phyloP scores from a whole-genome alignment of 768 basidiomycete genomes.

The Auriscalpium vulgare region DNA sequence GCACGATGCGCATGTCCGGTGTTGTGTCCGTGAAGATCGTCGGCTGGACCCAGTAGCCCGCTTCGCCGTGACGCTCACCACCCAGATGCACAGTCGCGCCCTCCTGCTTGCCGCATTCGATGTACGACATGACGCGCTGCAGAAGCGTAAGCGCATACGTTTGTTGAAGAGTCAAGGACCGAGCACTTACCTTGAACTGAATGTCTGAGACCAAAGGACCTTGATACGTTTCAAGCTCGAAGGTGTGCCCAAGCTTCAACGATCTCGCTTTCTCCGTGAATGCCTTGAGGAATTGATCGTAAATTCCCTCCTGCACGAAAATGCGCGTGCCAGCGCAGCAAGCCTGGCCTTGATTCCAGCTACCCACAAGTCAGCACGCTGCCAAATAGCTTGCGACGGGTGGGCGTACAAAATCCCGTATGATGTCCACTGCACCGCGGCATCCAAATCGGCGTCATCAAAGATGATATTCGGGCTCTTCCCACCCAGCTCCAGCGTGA shows the following conservation, averaged over 20 bases:
- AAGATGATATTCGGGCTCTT: conserved; percentile 57
- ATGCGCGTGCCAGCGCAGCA: conserved; percentile 81
- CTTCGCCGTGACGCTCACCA: conserved; percentile 41
- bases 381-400: neutral
- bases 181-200: conserved; percentile 51
- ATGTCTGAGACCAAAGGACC: conserved; percentile 75
- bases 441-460: conserved; percentile 51
- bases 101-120: conserved; percentile 47
- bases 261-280: conserved; percentile 47
- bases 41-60: conserved; percentile 58
- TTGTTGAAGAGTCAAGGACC: neutral
- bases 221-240: conserved; percentile 48
- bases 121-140: conserved; percentile 55
- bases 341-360: conserved; percentile 68
- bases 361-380: conserved; percentile 18
- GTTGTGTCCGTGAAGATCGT: conserved; percentile 55
- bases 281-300: conserved; percentile 62
- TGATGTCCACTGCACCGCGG: conserved; percentile 49
- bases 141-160: neutral
- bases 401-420: conserved; percentile 48
- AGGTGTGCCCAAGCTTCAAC: conserved; percentile 68
- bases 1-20: conserved; percentile 49
- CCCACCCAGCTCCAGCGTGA: conserved; percentile 66
- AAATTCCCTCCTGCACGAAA: conserved; percentile 71
- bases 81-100: conserved; percentile 55